Base-by-base conservation (phyloP, 1,139 yeast genomes). In the Geotrichum carabidarum region DNA sequence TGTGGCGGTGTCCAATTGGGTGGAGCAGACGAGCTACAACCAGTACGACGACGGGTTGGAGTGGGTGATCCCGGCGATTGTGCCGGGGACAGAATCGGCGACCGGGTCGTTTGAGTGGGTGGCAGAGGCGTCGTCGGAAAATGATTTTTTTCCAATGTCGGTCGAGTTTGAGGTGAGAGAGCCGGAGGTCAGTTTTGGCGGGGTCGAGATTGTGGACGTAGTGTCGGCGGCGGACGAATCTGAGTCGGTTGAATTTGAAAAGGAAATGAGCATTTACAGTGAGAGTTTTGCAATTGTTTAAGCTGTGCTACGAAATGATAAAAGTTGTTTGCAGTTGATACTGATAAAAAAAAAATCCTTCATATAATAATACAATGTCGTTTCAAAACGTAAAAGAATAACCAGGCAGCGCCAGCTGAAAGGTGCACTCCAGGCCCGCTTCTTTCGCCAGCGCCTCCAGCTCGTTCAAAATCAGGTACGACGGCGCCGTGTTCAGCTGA, bases 71-170 rank as follows among this genome's bases (percentile, higher is more conserved):
- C 71, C 74, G 8, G 65, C 59, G 52, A 72, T 75, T 58, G 74
- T 73, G 44, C 65, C 70, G n/a, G 67, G 64, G 37, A 60, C 63
- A 12, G 70, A 64, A 34, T 56, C 61, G 15, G 76, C 84, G 15
- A 76, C 79, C 48, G 96, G 95, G 18, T 81, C 90, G 41, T 83
- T 93, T 69, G 95, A 88, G 68, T 84, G 91, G 67, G 71, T 83
- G 11, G 81, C 90, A 58, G 86, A 84, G 61, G 86, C 84, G 8
- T 82, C 77, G 48, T 83, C 81, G 58, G 98, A 91, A 71, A 96
- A 89, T 59, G 79, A 84, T 18, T 77, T 93, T 65, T 91, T 90
- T 86, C 99, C 99, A 59, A 82, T 93, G 78, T 81, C 81, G 63
- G 79, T 88, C 41, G 70, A 73, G 54, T 83, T 84, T 68, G 60